Percentiles rank a stretch among this genome's conserved stretches.
Conservation (phyloP, 352 stramenopile genomes). For the Pythium volutum region DNA sequence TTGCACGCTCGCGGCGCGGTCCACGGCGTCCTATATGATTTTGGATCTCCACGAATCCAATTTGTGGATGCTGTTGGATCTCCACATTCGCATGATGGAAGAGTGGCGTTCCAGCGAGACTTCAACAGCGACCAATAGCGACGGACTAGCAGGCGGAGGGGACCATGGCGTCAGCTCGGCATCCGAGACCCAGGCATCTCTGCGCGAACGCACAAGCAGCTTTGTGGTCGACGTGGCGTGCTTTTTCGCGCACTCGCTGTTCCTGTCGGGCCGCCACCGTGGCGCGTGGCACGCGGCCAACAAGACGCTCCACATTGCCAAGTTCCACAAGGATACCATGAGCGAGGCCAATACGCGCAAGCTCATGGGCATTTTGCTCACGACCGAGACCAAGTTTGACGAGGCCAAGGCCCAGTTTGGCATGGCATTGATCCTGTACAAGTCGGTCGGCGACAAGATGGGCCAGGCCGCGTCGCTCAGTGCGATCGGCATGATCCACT, state of each 20-base stretch:
- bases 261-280: slow-evolving; percentile 66
- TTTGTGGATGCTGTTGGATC: slow-evolving; percentile 76
- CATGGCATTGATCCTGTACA: slow-evolving; percentile 72
- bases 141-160: not conserved
- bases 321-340: slow-evolving; percentile 64
- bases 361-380: slow-evolving; percentile 74
- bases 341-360: slow-evolving; percentile 73
- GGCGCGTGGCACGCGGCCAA: slow-evolving; percentile 71
- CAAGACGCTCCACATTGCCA: slow-evolving; percentile 72
- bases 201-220: slow-evolving; percentile 47
- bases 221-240: slow-evolving; percentile 70
- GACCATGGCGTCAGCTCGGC: not conserved
- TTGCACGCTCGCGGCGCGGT: slow-evolving; percentile 67
- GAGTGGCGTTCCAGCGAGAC: slow-evolving; percentile 34
- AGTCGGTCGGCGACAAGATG: slow-evolving; percentile 68
- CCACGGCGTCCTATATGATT: slow-evolving; percentile 74
- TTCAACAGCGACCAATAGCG: not conserved
- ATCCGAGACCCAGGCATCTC: not conserved
- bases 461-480: slow-evolving; percentile 71
- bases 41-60: slow-evolving; percentile 80
- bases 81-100: slow-evolving; percentile 69
- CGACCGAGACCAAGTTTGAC: slow-evolving; percentile 81
- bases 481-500: slow-evolving; percentile 80
- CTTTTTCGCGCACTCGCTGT: slow-evolving; percentile 72
- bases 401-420: slow-evolving; percentile 80